Evolutionary conservation across 192 early-diverging fungal genomes (phyloP), one percentile per base, ranked within the genome.

Genomic region (Endogone sp.): DNA sequence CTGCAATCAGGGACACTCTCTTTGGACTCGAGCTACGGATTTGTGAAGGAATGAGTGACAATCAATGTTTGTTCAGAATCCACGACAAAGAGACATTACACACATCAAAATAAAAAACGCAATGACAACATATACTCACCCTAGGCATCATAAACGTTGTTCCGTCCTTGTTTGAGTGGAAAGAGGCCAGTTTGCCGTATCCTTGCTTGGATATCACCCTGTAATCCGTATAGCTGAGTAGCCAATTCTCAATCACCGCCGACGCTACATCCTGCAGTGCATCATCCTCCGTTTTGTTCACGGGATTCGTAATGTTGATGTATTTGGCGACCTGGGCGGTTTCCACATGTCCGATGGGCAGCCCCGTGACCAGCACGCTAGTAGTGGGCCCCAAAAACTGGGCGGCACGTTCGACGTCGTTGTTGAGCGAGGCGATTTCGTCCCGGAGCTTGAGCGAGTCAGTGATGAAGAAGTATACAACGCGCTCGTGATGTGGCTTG

Each of bases 181-280:
- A 79, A 0, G 80, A 76, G 3, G 80, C 71, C 55, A 81, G 63
- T 63, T 81, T 81, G 9, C 80, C 80, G 31, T 79, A 79, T 3
- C 80, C 77, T 32, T 75, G 72, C 8, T 64, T 62, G 64, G 67
- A 76, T 55, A 71, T 75, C 28, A 82, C 75, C n/a, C 80, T 60
- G 66, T 82, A 82, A 60, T 75, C 64, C 24, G 80, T 76, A 54
- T 71, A 55, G 11, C 77, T 75, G 23, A 82, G 56, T 32, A 82
- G 68, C 80, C 77, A 82, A 65, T 82, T 82, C 56, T 82, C 80
- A 55, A 82, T 76, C 21, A 76, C 59, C 16, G 80, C 77, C 32
- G 74, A 71, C 59, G 75, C 73, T 8, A 76, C 67, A 55, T 68
- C 77, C 22, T 69, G 69, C 16, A 63, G 59, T 68, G 67, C 74